These are phyloP conservation scores for Incumbomyces delicatus DNA, from an alignment of 2,329 filamentous ascomycete genomes.

Conservation along the genomic window DNA sequence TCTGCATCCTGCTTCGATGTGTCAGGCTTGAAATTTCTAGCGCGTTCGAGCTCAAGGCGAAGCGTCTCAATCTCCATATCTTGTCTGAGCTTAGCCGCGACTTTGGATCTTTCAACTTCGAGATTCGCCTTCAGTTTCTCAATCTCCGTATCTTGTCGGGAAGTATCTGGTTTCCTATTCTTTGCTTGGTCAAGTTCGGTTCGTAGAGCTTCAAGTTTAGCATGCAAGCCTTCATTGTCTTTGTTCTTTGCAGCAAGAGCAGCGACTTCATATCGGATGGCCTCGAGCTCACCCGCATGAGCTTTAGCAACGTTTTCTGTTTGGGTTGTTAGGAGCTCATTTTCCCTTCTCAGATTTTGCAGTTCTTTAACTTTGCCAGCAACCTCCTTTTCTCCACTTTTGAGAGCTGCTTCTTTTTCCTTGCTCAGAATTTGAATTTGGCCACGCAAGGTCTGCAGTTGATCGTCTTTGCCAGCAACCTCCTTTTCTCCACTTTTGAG, in stretches of 20 bases:
- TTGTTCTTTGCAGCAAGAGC: slow-evolving; percentile 5
- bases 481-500: background rate
- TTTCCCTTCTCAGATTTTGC: slow-evolving; percentile 1
- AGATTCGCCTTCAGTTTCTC: slow-evolving; percentile 11
- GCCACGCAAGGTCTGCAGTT: background rate
- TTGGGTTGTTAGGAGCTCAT: slow-evolving; percentile 4
- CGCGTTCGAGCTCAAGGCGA: slow-evolving; percentile 7
- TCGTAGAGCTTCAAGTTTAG: background rate
- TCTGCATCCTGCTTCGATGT: slow-evolving; percentile 10
- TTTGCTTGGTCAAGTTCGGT: slow-evolving; percentile 8
- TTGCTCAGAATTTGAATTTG: background rate
- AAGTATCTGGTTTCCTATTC: slow-evolving; percentile 6
- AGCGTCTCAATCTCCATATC: slow-evolving; percentile 7
- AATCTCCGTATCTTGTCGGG: slow-evolving; percentile 11
- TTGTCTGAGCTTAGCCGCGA: slow-evolving; percentile 4
- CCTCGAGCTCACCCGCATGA: background rate
- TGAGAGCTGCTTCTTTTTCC: background rate
- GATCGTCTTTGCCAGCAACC: background rate
- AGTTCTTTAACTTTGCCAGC: too few species aligned
- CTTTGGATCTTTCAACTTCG: slow-evolving; percentile 3
- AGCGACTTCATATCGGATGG: background rate
- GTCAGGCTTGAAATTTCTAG: slow-evolving; percentile 7
- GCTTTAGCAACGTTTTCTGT: background rate
- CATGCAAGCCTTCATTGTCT: background rate
- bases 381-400: too few species aligned